Conservation (phyloP, 2,329 filamentous ascomycete species). For the Bipolaris oryzae region DNA sequence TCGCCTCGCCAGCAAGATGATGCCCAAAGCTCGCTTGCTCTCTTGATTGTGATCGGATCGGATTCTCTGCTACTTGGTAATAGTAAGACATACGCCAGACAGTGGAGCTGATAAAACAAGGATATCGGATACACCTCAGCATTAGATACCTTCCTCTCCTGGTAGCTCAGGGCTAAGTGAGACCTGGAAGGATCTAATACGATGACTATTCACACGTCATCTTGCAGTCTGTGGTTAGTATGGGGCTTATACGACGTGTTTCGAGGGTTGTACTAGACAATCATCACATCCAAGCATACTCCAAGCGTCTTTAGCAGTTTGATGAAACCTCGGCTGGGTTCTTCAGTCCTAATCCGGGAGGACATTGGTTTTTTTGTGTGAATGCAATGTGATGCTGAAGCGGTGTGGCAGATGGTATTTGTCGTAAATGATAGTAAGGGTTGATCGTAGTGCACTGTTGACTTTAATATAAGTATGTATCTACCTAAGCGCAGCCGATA, state of each 20-base stretch:
- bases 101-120: conserved; percentile 14
- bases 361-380: conserved; percentile 3
- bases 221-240: neutral
- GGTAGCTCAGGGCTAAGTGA: conserved; percentile 10
- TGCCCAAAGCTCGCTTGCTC: conserved; percentile 4
- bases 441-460: neutral
- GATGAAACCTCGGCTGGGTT: conserved; percentile 8
- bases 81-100: conserved; percentile 1
- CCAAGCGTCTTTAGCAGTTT: conserved; percentile 4
- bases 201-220: conserved; percentile 9
- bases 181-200: conserved; percentile 4
- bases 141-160: conserved; percentile 4
- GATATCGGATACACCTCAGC: conserved; percentile 13
- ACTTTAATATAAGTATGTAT: neutral
- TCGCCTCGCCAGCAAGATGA: neutral
- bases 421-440: conserved; percentile 3
- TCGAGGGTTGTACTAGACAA: conserved; percentile 6
- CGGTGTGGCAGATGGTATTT: neutral
- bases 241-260: too few relatives aligned
- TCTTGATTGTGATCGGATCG: conserved; percentile 5
- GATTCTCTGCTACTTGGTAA: conserved; percentile 6
- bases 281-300: conserved; percentile 4
- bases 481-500: conserved; percentile 2
- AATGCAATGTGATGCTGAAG: neutral
- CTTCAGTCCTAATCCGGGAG: conserved; percentile 4